These are phyloP conservation scores for Multifurca ochricompacta DNA, from an alignment of 768 basidiomycete genomes.

Conservation along the genomic window DNA sequence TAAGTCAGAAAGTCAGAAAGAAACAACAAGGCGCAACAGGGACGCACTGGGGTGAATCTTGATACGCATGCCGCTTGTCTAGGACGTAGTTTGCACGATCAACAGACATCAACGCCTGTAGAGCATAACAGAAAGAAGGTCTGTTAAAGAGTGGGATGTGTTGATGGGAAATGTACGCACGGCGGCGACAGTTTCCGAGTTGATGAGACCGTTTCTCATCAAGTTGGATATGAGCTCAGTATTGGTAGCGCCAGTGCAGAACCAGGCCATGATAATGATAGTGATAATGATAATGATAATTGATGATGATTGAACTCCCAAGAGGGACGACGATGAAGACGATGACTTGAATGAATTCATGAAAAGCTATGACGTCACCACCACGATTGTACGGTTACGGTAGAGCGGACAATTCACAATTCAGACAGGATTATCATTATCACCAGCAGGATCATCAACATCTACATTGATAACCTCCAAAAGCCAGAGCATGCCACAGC, in stretches of 20 bases:
- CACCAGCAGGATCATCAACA: too few relatives aligned
- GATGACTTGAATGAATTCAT: too few relatives aligned
- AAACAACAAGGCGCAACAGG: background rate
- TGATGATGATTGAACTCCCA: background rate
- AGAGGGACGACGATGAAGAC: background rate
- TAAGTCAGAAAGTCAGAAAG: too few relatives aligned
- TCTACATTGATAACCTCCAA: too few relatives aligned
- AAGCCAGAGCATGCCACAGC: conserved; percentile 37
- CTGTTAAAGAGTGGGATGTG: background rate
- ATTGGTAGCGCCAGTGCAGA: conserved; percentile 62
- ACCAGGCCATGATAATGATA: conserved; percentile 67
- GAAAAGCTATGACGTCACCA: background rate
- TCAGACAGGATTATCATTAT: too few relatives aligned
- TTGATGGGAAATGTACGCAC: conserved; percentile 32
- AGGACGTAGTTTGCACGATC: conserved; percentile 42
- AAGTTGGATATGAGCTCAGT: conserved; percentile 68
- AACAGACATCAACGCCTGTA: conserved; percentile 39
- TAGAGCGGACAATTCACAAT: too few relatives aligned
- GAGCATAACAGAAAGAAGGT: background rate
- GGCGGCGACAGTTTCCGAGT: conserved; percentile 44
- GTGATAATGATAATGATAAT: background rate
- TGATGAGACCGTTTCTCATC: conserved; percentile 43
- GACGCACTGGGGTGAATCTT: conserved; percentile 42
- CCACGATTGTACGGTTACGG: too few relatives aligned
- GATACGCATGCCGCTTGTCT: conserved; percentile 33